Percentiles rank a stretch among this genome's conserved stretches.
phyloP scores from a whole-genome alignment of 164 flowering plant species.

The Piper longum region DNA sequence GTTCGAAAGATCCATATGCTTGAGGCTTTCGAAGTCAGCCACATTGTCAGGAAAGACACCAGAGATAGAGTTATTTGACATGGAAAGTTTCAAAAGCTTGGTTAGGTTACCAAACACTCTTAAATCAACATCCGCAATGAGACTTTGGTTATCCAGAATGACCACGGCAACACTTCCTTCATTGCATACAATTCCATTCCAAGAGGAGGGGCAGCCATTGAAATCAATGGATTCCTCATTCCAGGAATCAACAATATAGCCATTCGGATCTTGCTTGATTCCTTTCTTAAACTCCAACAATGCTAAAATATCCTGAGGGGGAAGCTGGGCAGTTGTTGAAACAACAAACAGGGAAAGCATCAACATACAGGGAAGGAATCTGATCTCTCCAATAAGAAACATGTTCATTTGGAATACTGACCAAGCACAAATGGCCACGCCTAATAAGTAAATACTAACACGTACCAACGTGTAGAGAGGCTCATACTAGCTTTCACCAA shows the following conservation, averaged over 20 bases:
- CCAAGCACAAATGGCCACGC: too few species aligned
- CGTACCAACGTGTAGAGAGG: too few species aligned
- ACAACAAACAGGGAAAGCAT: slow-evolving; percentile 2
- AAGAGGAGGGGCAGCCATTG: slow-evolving; percentile 91
- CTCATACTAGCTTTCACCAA: too few species aligned
- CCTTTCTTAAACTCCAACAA: slow-evolving; percentile 89
- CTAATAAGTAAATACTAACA: too few species aligned
- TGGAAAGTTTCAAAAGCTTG: slow-evolving; percentile 71
- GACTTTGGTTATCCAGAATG: slow-evolving; percentile 50
- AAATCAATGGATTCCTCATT: slow-evolving; percentile 89
- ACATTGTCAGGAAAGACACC: slow-evolving; percentile 49
- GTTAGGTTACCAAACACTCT: slow-evolving; percentile 73
- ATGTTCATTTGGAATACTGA: neutral
- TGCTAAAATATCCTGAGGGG: slow-evolving; percentile 73
- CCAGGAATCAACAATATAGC: slow-evolving; percentile 77
- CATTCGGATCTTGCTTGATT: slow-evolving; percentile 79
- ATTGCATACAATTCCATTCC: slow-evolving; percentile 93
- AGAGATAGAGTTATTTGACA: slow-evolving; percentile 69
- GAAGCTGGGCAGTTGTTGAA: slow-evolving; percentile 50
- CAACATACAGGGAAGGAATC: slow-evolving; percentile 2
- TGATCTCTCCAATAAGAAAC: neutral
- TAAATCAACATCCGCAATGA: slow-evolving; percentile 70
- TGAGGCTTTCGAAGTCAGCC: slow-evolving; percentile 42
- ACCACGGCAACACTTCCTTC: slow-evolving; percentile 76
- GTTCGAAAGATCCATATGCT: slow-evolving; percentile 63